A percentile compares a stretch with the other conserved stretches of the same genome.
Conservation (phyloP, 108 stramenopile genomes). For the Skeletonema tropicum region DNA sequence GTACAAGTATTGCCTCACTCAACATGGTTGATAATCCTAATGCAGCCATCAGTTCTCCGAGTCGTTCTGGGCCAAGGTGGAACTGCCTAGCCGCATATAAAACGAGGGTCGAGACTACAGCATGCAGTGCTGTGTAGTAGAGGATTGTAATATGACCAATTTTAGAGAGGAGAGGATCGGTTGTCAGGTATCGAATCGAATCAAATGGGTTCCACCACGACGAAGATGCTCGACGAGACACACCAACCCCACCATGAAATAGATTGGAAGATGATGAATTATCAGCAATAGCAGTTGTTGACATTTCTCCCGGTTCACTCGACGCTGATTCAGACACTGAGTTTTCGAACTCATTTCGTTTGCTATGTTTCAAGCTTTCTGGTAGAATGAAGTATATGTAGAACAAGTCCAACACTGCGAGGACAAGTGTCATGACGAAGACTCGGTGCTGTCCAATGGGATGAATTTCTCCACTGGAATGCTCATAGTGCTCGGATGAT, state of each 20-base stretch:
- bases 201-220: conserved; percentile 72
- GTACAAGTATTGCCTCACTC: conserved; percentile 90
- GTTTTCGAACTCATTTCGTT: conserved; percentile 13
- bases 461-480: conserved; percentile 25
- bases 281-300: conserved; percentile 29
- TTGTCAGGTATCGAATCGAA: conserved; percentile 54
- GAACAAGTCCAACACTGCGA: conserved; percentile 74
- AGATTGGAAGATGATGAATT: conserved; percentile 40
- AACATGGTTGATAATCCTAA: conserved; percentile 94
- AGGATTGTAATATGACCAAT: conserved; percentile 89
- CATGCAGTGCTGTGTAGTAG: conserved; percentile 95
- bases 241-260: conserved; percentile 19
- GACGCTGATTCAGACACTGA: conserved; percentile 9
- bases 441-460: conserved; percentile 66
- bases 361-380: conserved; percentile 56
- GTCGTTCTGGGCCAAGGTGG: conserved; percentile 70
- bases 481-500: not conserved
- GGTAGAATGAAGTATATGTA: conserved; percentile 83
- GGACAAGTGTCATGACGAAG: conserved; percentile 58
- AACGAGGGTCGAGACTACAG: conserved; percentile 88
- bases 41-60: conserved; percentile 93
- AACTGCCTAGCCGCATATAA: conserved; percentile 89
- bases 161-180: conserved; percentile 78
- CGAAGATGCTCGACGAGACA: conserved; percentile 40
- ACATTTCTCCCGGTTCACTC: not conserved